Evolutionary conservation across 305 asterid species (phyloP), one percentile per base, ranked within the genome.

Genomic region (Rubia tinctorum): DNA sequence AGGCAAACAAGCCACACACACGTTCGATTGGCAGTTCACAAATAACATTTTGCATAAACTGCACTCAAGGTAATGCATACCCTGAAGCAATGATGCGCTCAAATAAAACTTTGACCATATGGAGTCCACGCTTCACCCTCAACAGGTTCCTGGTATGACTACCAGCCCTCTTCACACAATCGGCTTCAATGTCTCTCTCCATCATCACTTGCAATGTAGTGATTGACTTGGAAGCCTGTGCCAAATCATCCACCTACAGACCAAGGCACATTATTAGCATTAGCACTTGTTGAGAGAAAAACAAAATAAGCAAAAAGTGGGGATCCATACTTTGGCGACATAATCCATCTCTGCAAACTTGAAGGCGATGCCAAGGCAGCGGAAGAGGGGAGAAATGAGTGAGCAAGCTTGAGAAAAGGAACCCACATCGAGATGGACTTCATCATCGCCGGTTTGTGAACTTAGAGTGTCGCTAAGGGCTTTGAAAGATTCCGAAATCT

Each of bases 321-420:
- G 39, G 8, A 40, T 75, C 22, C 49, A 75, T 83, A 93, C 98
- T 79, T 93, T 93, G 76, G 93, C 92, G 43, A 91, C 95, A 78
- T 90, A 93, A 81, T 93, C 98, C 73, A 85, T 83, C 70, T 93
- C 97, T 5, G 98, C 98, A 72, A 93, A 93, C 84, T 87, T 91
- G 88, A 93, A 93, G 51, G 98, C 98, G 83, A 93, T 88, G 58
- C 98, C 98, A 3, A 93, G 96, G 82, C 97, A 93, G 34, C 96
- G 87, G 78, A 93, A 93, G 62, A 93, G 96, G 68, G 97, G 98
- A 65, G 98, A 90, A 39, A 93, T 96, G 74, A 85, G 83, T 60
- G 97, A 84, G 77, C 97, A 91, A 80, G 98, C 98, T 12, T 81
- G 82, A 61, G 97, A 88, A 79, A 93, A 90, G 12, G 81, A 75